Conservation (phyloP, 352 stramenopile species). For the Phytophthora melonis region DNA sequence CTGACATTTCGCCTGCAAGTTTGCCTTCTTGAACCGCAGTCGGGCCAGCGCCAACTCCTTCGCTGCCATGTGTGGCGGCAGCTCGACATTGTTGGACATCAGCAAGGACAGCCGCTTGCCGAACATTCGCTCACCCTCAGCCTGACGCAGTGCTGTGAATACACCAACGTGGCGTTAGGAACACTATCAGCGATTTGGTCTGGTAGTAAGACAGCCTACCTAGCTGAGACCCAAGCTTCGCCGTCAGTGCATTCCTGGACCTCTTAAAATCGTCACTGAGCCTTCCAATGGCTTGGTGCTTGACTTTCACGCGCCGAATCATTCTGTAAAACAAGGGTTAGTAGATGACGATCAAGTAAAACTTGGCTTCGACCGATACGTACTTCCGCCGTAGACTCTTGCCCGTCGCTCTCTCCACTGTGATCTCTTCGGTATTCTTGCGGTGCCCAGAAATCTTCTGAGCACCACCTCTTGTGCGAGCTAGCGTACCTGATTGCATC, state of each 20-base stretch:
- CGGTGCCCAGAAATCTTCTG: not conserved
- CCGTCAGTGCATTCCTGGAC: slow-evolving; percentile 44
- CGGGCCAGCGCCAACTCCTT: slow-evolving; percentile 71
- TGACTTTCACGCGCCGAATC: slow-evolving; percentile 62
- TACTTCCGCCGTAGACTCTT: slow-evolving; percentile 72
- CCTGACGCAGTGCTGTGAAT: slow-evolving; percentile 60
- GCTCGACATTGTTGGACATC: slow-evolving; percentile 56
- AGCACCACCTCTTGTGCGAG: slow-evolving; percentile 6
- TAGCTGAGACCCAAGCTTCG: slow-evolving; percentile 66
- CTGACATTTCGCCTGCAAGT: slow-evolving; percentile 68
- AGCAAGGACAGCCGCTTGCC: slow-evolving; percentile 59
- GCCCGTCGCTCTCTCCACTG: slow-evolving; percentile 63
- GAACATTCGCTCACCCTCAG: slow-evolving; percentile 74
- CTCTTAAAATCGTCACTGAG: slow-evolving; percentile 60
- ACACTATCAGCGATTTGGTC: slow-evolving; percentile 3
- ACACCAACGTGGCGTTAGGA: not conserved
- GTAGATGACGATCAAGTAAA: not conserved
- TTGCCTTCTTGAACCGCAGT: slow-evolving; percentile 64
- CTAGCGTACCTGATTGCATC: slow-evolving; percentile 55
- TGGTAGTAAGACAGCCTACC: slow-evolving; percentile 14
- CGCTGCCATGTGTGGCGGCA: slow-evolving; percentile 62
- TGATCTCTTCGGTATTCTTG: slow-evolving; percentile 52
- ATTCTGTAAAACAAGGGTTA: slow-evolving; percentile 42
- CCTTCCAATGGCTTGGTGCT: slow-evolving; percentile 52
- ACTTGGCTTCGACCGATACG: slow-evolving; percentile 7